A percentile compares a stretch with the other conserved stretches of the same genome.
Conservation (phyloP, 2,329 filamentous ascomycete genomes). For the Biscogniauxia marginata region DNA sequence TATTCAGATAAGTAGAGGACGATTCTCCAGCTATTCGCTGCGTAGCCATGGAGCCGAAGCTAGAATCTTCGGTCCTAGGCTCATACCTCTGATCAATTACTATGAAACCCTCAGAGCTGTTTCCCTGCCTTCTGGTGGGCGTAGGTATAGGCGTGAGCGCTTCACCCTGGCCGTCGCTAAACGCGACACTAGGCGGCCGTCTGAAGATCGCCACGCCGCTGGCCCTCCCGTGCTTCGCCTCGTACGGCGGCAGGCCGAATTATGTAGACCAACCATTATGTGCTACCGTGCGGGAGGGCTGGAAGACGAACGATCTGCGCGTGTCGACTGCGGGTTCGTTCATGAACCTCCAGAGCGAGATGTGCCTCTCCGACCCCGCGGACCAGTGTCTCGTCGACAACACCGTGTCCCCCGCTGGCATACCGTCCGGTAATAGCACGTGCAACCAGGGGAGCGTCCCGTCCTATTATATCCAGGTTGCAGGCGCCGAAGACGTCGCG, state of each 20-base stretch:
- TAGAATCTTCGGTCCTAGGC: neutral
- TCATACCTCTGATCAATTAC: neutral
- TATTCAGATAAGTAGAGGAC: neutral
- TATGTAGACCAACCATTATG: conserved; percentile 22
- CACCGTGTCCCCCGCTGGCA: conserved; percentile 18
- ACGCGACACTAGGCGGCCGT: conserved; percentile 22
- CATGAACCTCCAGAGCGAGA: conserved; percentile 30
- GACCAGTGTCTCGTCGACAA: conserved; percentile 31
- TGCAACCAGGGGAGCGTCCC: conserved; percentile 28
- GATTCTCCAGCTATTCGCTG: neutral
- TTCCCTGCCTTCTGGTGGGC: neutral
- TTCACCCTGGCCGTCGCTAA: conserved; percentile 14
- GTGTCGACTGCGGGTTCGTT: conserved; percentile 24
- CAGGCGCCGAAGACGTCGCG: conserved; percentile 18
- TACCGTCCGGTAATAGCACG: conserved; percentile 17
- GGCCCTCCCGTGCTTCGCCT: conserved; percentile 31
- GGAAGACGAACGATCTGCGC: conserved; percentile 23
- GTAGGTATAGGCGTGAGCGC: neutral
- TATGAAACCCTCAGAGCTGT: neutral
- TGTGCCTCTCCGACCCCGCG: conserved; percentile 24
- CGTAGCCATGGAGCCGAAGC: neutral
- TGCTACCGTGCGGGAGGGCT: conserved; percentile 22
- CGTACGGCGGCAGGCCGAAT: conserved; percentile 19
- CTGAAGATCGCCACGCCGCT: conserved; percentile 21
- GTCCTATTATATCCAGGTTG: conserved; percentile 23